phyloP scores from a whole-genome alignment of 2,329 filamentous ascomycete species.

The Beauveria sp. region DNA sequence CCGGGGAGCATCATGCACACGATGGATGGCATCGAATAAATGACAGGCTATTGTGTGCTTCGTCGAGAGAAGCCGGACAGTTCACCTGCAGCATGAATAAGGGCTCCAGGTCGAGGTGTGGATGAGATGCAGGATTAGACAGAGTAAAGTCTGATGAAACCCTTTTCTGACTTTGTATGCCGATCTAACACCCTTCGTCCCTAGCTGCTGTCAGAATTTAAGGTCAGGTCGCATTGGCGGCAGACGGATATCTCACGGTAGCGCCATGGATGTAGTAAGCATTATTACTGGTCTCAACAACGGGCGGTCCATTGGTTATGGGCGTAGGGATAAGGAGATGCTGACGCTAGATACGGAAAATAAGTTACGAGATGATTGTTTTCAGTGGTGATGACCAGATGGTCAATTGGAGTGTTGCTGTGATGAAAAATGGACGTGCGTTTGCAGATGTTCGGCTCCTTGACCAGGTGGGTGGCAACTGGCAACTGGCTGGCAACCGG shows the following conservation, averaged over 20 bases:
- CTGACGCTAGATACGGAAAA: not conserved
- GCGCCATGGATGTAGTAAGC: constrained; percentile 10
- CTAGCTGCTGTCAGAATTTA: constrained; percentile 9
- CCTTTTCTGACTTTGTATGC: not conserved
- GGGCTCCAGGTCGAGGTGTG: not conserved
- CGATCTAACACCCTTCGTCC: constrained; percentile 2
- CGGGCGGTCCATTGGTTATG: not conserved
- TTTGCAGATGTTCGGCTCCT: not conserved
- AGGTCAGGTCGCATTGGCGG: constrained; percentile 11
- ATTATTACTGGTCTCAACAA: constrained; percentile 5
- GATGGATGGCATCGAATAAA: not conserved
- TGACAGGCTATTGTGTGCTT: not conserved
- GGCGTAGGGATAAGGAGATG: not conserved
- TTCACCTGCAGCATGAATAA: not conserved
- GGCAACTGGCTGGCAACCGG: not conserved
- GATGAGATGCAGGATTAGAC: not conserved
- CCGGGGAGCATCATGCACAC: not conserved
- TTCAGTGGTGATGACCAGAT: not conserved
- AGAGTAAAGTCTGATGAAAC: constrained; percentile 2
- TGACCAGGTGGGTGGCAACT: not conserved
- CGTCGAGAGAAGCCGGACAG: not conserved
- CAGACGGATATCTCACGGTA: constrained; percentile 11
- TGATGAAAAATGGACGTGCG: not conserved
- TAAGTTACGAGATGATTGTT: not conserved
- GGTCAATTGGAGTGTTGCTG: not conserved